These are phyloP conservation scores for Colletotrichum chrysophilum DNA, from an alignment of 2,329 filamentous ascomycete genomes.

Conservation along the genomic window DNA sequence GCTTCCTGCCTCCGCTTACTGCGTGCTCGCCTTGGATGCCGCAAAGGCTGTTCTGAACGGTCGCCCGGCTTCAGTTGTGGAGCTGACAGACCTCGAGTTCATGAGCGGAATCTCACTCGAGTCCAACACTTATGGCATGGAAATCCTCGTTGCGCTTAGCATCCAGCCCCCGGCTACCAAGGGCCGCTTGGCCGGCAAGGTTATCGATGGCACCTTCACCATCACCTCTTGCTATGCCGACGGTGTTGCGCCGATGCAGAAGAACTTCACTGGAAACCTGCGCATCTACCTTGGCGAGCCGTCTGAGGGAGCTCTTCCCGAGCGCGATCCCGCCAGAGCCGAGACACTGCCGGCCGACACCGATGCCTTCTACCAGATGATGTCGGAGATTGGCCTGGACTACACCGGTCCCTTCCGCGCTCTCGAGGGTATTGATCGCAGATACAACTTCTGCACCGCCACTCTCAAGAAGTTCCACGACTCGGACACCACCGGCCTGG, in stretches of 20 bases:
- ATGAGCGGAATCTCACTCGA: conserved; percentile 36
- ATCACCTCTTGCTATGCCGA: conserved; percentile 21
- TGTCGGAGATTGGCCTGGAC: conserved; percentile 23
- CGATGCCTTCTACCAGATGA: conserved; percentile 24
- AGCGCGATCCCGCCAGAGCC: conserved; percentile 20
- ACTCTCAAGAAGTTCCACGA: conserved; percentile 30
- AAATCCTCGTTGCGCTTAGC: conserved; percentile 26
- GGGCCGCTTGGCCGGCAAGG: conserved; percentile 2
- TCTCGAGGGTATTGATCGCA: conserved; percentile 20
- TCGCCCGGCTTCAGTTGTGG: conserved; percentile 29
- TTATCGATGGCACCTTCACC: conserved; percentile 19
- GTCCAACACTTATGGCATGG: conserved; percentile 24
- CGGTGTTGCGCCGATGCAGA: conserved; percentile 16
- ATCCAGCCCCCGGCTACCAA: conserved; percentile 20
- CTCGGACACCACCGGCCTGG: conserved; percentile 4
- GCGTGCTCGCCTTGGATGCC: conserved; percentile 49
- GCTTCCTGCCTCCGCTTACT: conserved; percentile 49
- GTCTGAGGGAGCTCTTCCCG: conserved; percentile 19
- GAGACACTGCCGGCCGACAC: conserved; percentile 22
- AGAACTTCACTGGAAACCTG: conserved; percentile 23
- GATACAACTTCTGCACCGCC: conserved; percentile 19
- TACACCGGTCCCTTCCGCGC: conserved; percentile 25
- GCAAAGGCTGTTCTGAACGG: conserved; percentile 32
- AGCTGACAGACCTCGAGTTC: conserved; percentile 36
- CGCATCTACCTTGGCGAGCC: conserved; percentile 25